A percentile compares a stretch with the other conserved stretches of the same genome.
Evolutionary conservation across 176 grass and related monocot species (phyloP).

Genomic region (Dactylis glomerata): DNA sequence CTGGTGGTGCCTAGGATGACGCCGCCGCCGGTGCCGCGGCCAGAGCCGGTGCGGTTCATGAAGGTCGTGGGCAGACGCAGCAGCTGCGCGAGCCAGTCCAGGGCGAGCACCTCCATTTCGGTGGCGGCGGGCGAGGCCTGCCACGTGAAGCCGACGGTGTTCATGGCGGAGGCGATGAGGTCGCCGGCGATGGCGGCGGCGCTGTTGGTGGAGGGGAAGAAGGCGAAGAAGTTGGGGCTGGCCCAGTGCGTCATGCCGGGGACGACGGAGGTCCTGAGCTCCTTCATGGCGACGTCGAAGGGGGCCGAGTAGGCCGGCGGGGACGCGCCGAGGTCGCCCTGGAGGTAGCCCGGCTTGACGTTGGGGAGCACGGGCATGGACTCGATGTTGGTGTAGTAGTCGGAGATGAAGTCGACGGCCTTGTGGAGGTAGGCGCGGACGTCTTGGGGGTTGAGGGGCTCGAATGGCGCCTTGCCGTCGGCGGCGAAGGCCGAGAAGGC

Average conservation of each 20-base stretch:
- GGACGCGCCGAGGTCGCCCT: neutral
- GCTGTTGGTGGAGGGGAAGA: constrained; percentile 53
- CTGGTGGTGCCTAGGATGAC: neutral
- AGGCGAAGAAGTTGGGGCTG: constrained; percentile 12
- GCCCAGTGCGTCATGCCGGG: constrained; percentile 61
- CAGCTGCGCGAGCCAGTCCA: neutral
- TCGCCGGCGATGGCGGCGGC: constrained; percentile 49
- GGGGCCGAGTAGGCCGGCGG: neutral
- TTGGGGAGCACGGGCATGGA: constrained; percentile 16
- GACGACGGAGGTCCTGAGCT: constrained; percentile 28
- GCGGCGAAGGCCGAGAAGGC: neutral
- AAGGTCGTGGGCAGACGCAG: neutral
- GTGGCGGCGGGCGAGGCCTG: neutral
- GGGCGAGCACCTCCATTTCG: neutral
- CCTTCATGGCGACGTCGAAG: constrained; percentile 9
- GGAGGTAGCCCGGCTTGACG: constrained; percentile 28
- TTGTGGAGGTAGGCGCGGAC: constrained; percentile 39
- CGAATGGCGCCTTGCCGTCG: neutral
- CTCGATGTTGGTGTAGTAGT: constrained; percentile 52
- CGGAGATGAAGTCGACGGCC: constrained; percentile 48
- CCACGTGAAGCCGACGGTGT: constrained; percentile 35
- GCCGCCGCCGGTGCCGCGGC: neutral
- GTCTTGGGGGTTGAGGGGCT: constrained; percentile 34
- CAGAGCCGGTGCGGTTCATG: neutral
- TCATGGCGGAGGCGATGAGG: constrained; percentile 57